Percentiles rank a stretch among this genome's conserved stretches.
Conservation (phyloP, 208 protist species). For the Leishmania aethiopica region DNA sequence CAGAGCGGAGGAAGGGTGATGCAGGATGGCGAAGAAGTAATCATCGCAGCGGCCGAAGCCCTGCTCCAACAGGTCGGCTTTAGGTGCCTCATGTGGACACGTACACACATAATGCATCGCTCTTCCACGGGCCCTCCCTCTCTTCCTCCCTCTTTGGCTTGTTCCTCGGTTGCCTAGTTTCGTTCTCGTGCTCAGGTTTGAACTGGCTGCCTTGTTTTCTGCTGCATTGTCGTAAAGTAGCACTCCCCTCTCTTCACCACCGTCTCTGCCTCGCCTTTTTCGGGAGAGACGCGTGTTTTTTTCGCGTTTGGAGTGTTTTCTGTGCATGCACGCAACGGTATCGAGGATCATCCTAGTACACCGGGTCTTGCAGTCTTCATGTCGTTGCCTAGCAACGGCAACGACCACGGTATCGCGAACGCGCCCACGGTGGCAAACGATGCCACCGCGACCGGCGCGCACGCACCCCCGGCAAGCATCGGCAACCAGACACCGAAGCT, state of each 20-base stretch:
- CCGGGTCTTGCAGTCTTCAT: neutral
- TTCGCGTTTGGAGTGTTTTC: neutral
- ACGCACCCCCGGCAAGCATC: neutral
- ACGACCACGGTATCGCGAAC: neutral
- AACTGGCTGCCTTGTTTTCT: neutral
- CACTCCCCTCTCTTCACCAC: neutral
- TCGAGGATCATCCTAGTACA: neutral
- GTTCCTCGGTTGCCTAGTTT: neutral
- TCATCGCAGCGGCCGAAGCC: neutral
- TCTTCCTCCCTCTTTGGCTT: slow-evolving; percentile 11
- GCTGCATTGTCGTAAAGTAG: neutral
- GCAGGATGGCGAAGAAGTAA: neutral
- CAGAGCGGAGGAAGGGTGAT: neutral
- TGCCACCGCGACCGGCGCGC: neutral
- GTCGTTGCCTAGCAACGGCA: neutral
- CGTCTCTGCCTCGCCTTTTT: neutral
- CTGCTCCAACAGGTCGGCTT: neutral
- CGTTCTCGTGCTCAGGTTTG: neutral
- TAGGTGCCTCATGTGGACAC: neutral
- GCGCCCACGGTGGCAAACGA: neutral
- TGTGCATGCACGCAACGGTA: neutral
- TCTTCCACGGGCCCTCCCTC: neutral
- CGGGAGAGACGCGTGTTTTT: neutral
- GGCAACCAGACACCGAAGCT: neutral
- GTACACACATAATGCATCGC: neutral